These are phyloP conservation scores for Agarophyton chilense DNA, from an alignment of 23 red algal species.

Conservation along the genomic window DNA sequence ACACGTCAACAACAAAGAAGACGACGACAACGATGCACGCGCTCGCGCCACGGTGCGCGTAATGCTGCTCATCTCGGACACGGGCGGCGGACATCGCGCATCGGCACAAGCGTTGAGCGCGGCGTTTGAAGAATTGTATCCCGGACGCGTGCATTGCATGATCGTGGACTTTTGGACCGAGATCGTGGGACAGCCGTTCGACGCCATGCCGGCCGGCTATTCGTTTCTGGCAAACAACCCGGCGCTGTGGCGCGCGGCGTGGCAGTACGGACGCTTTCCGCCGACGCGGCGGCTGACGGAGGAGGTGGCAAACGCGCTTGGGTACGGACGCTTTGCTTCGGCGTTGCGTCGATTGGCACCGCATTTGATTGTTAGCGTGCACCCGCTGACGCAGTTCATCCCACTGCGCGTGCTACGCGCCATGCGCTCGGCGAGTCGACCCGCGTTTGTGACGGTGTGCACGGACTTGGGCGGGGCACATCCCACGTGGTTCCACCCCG, in stretches of 20 bases:
- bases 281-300: slow-evolving; percentile 70
- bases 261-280: slow-evolving; percentile 78
- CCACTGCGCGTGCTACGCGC: slow-evolving; percentile 72
- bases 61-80: slow-evolving; percentile 82
- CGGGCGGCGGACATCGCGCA: slow-evolving; percentile 85
- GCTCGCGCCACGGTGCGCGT: neutral
- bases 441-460: slow-evolving; percentile 81
- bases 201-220: slow-evolving; percentile 66
- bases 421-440: slow-evolving; percentile 14
- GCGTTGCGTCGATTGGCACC: slow-evolving; percentile 40
- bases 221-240: slow-evolving; percentile 77
- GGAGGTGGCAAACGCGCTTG: slow-evolving; percentile 57
- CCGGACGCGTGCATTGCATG: slow-evolving; percentile 13
- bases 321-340: slow-evolving; percentile 32
- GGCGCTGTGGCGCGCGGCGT: slow-evolving; percentile 71
- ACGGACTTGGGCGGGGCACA: slow-evolving; percentile 86
- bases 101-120: slow-evolving; percentile 68
- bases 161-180: slow-evolving; percentile 83
- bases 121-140: slow-evolving; percentile 76
- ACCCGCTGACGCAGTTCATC: slow-evolving; percentile 77
- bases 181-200: slow-evolving; percentile 71
- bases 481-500: slow-evolving; percentile 77
- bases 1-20: too few species aligned
- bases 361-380: slow-evolving; percentile 75
- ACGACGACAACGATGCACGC: too few species aligned